Evolutionary conservation across 345 rosid genomes (phyloP), one percentile per base, ranked within the genome.

Genomic region (Garcia nutans): DNA sequence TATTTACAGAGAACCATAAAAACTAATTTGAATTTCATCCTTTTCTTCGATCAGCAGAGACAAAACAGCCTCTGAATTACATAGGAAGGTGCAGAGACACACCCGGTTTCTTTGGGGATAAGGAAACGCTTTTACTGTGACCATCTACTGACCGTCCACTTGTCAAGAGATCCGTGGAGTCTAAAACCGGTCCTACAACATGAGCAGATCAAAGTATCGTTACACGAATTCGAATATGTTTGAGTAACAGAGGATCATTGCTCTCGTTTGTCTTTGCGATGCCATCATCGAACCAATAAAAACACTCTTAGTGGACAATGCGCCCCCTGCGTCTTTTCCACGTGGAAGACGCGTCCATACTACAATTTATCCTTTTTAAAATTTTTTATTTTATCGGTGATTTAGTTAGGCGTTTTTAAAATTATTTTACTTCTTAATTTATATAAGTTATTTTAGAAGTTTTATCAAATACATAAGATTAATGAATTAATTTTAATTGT

Each of bases 211-310:
- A 55, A 16, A 23, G 42, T 6, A 20, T 8, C 1, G 52, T 12
- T n/a, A 10, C 20, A 28, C 0, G 61, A 28, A 19, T 56, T 70
- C 41, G 31, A 26, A 4, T 8, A 31, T 37, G 1, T 20, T 31
- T 2, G 26, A 6, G 26, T 33, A 33, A n/a, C 50, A 22, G 42
- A 33, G 42, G 28, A 42, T n/a, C 22, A 20, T 1, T 54, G 6
- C 11, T 19, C 10, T 1, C 8, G 0, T 20, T 5, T 7, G 61
- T 28, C 28, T 1, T 41, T 8, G 61, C 2, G 37, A 63, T 76
- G 79, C 78, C 83, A 54, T 83, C 88, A 85, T 45, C 61, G 17
- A 19, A 16, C 84, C 88, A 83, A 83, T 83, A 58, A 64, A 3
- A 47, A 74, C 3, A 26, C 22, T 74, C n/a, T 60, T 9, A 6